A percentile compares a stretch with the other conserved stretches of the same genome.
These are phyloP conservation scores for Chamaecrista fasciculata DNA, from an alignment of 306 rosid species.

Conservation along the genomic window DNA sequence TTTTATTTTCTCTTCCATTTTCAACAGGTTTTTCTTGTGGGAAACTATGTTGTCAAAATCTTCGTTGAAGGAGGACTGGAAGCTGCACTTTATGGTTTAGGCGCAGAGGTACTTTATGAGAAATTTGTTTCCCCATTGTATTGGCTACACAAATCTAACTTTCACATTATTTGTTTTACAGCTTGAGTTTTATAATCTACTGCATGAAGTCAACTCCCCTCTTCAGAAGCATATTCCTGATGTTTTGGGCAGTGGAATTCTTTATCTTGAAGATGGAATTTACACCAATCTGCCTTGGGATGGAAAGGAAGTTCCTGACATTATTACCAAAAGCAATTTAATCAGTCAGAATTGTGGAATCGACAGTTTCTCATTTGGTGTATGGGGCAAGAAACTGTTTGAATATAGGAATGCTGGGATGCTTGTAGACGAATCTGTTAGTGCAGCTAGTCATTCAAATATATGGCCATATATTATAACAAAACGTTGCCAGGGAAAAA, in stretches of 20 bases:
- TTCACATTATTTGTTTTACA: constrained; percentile 41
- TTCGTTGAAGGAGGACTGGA: constrained; percentile 90
- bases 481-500: constrained; percentile 75
- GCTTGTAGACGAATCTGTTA: constrained; percentile 26
- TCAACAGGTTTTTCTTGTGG: constrained; percentile 76
- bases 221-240: constrained; percentile 67
- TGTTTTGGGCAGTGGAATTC: constrained; percentile 68
- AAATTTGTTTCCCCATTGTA: constrained; percentile 22
- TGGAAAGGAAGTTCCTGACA: constrained; percentile 66
- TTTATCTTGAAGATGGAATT: constrained; percentile 68
- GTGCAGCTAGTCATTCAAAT: constrained; percentile 37
- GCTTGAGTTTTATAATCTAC: constrained; percentile 74
- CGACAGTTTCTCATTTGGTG: constrained; percentile 64
- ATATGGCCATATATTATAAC: constrained; percentile 88
- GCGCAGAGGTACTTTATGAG: constrained; percentile 72
- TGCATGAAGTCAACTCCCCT: constrained; percentile 62
- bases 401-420: constrained; percentile 66
- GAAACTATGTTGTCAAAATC: constrained; percentile 63
- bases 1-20: background rate
- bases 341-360: constrained; percentile 34
- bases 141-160: constrained; percentile 36
- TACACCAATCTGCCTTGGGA: constrained; percentile 73
- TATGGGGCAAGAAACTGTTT: constrained; percentile 69
- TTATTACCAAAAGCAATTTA: constrained; percentile 57
- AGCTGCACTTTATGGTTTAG: constrained; percentile 76